These are phyloP conservation scores for Lepidium campestre DNA, from an alignment of 441 rosid species.

Conservation along the genomic window DNA sequence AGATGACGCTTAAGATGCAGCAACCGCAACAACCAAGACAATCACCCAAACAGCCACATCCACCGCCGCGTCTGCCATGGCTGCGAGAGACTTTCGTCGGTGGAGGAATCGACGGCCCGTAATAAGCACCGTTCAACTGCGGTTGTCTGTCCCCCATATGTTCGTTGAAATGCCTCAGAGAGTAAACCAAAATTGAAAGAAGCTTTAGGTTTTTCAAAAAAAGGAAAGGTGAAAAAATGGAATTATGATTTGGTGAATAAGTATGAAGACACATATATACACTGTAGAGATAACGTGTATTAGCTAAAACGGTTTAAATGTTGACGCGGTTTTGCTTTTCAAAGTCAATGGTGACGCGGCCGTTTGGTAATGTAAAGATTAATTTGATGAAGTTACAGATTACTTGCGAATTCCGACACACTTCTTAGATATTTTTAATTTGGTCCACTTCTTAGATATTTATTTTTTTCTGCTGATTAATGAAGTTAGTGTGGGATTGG, in stretches of 20 bases:
- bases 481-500: background rate
- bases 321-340: slow-evolving; percentile 27
- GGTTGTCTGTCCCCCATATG: slow-evolving; percentile 25
- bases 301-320: slow-evolving; percentile 6
- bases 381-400: slow-evolving; percentile 5
- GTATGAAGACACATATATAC: background rate
- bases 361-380: background rate
- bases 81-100: slow-evolving; percentile 36
- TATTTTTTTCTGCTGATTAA: background rate
- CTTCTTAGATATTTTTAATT: background rate
- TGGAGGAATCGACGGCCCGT: slow-evolving; percentile 57
- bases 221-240: background rate
- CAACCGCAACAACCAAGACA: slow-evolving; percentile 37
- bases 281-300: slow-evolving; percentile 21
- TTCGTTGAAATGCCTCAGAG: background rate
- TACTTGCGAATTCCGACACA: background rate
- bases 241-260: background rate
- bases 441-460: background rate
- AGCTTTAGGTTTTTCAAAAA: background rate
- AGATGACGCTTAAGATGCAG: slow-evolving; percentile 45
- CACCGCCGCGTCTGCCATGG: slow-evolving; percentile 44
- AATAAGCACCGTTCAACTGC: slow-evolving; percentile 48
- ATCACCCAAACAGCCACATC: slow-evolving; percentile 37
- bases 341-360: slow-evolving; percentile 25
- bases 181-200: background rate